These are phyloP conservation scores for Xanthoconium separans DNA, from an alignment of 1,284 basidiomycete genomes.

Conservation along the genomic window DNA sequence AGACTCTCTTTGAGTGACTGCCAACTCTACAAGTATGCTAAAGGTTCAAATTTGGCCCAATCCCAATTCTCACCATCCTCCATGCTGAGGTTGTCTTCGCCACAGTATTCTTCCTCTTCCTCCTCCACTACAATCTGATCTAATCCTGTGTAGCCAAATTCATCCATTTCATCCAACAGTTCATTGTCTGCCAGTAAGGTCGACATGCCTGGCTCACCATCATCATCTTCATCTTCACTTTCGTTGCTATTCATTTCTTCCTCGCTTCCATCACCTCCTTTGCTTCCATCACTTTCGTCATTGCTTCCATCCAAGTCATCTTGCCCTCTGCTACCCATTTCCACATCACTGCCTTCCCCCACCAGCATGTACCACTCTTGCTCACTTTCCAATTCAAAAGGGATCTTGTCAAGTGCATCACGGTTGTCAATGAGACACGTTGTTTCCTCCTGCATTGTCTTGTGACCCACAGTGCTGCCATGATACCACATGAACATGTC, in stretches of 20 bases:
- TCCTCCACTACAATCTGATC: too few species aligned
- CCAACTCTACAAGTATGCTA: too few species aligned
- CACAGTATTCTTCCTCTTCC: too few species aligned
- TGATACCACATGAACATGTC: constrained; percentile 2
- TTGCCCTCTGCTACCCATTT: neutral
- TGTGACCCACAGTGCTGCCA: neutral
- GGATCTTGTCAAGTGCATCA: neutral
- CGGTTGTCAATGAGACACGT: neutral
- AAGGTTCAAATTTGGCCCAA: too few species aligned
- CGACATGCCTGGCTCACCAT: neutral
- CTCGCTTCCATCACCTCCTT: neutral
- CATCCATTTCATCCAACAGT: too few species aligned
- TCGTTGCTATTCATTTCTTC: neutral
- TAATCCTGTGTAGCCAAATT: too few species aligned
- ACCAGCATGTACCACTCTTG: neutral
- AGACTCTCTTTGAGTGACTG: too few species aligned
- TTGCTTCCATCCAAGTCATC: neutral
- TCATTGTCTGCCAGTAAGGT: too few species aligned
- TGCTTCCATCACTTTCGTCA: neutral
- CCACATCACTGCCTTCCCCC: neutral
- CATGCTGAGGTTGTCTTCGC: too few species aligned
- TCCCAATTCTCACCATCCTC: too few species aligned
- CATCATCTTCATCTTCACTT: neutral
- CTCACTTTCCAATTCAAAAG: neutral
- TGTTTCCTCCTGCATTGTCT: neutral